Base-by-base conservation (phyloP, 306 rosid species). In the Medicago lupulina region DNA sequence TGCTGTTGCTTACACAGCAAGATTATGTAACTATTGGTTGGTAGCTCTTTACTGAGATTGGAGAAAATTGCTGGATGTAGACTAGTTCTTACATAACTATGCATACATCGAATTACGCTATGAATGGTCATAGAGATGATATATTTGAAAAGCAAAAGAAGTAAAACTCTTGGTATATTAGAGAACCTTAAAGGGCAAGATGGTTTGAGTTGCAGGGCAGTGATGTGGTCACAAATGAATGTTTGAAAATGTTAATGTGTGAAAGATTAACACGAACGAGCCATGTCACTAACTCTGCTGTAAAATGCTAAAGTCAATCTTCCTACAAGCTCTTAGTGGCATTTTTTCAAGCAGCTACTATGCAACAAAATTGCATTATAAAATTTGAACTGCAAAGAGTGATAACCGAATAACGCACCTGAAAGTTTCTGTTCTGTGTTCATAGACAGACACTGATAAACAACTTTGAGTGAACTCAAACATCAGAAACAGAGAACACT, bases 1-100 rank as follows among this genome's bases (percentile, higher is more conserved):
- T 50, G 87, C 13, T 68, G 80, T 46, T 84, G 89, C 73, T 76
- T 83, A 64, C 92, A 85, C 64, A 90, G 72, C 71, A 74, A 79
- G 79, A 41, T 78, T 75, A 87, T 88, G 75, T 85, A 68, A 75
- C 80, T 81, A 21, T 80, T 82, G 79, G 87, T 49, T 10, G 88
- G 77, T 68, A 75, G 80, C 75, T 81, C 79, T 21, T 64, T 40
- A 57, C 66, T 71, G 19, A 64, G 74, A 81, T 73, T 40, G 55
- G 80, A 75, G 54, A 82, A 40, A 15, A 12, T 11, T 65, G 59
- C 38, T 13, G 80, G 63, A 41, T 67, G 85, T 17, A 49, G 43
- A 73, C 40, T 13, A 47, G 78, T 67, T 47, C 79, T 84, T 43
- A 62, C 81, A 55, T 16, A 46, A 67, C 39, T 74, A 59, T 71